Conservation (phyloP, 139 green algal genomes). For the Gonium pectorale region DNA sequence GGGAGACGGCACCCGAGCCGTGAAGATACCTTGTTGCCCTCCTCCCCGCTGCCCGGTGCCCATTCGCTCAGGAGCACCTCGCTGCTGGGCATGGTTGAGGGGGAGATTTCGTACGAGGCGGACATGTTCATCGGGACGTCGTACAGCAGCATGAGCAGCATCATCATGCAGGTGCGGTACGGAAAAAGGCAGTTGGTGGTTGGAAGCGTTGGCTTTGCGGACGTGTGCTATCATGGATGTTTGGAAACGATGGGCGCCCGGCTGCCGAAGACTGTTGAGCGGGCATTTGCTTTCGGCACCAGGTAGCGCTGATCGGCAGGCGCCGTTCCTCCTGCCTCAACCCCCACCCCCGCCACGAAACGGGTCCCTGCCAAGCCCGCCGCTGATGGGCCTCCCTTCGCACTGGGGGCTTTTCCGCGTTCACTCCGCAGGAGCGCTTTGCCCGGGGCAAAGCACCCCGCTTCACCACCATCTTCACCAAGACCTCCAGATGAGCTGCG, state of each 20-base stretch:
- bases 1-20: no score
- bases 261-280: no score
- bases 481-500: background rate
- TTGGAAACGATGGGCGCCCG: no score
- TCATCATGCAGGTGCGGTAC: slow-evolving; percentile 23
- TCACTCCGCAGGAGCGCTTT: background rate
- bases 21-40: no score
- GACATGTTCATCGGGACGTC: slow-evolving; percentile 40
- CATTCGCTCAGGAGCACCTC: slow-evolving; percentile 22
- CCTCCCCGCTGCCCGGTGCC: background rate
- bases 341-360: no score
- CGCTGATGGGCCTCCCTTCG: background rate
- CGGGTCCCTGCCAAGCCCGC: background rate
- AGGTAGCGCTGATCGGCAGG: background rate
- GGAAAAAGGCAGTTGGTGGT: background rate
- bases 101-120: slow-evolving; percentile 20
- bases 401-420: background rate
- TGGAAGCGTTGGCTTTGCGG: background rate
- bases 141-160: slow-evolving; percentile 44
- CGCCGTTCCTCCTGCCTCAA: background rate
- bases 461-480: background rate
- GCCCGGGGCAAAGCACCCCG: background rate
- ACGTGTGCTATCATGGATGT: background rate
- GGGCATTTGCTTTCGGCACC: background rate
- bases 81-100: slow-evolving; percentile 45